phyloP scores from a whole-genome alignment of 208 protist genomes.

The Crithidia fasciculata region DNA sequence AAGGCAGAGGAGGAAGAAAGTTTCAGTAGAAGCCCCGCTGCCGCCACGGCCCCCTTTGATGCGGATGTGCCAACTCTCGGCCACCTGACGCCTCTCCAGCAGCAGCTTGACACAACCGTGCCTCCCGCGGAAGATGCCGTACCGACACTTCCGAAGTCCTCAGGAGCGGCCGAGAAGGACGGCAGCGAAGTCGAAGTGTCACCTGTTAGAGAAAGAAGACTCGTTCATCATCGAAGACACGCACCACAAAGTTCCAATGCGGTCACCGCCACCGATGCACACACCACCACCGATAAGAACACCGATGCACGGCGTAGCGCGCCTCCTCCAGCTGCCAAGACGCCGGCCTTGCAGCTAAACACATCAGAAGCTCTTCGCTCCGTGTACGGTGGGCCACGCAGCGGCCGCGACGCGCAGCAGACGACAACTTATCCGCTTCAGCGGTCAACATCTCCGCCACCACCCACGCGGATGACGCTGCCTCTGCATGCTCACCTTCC shows the following conservation, averaged over 20 bases:
- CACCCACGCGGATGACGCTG: constrained; percentile 19
- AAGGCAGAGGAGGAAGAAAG: too few species aligned
- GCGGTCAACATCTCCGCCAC: neutral
- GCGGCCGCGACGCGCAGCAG: neutral
- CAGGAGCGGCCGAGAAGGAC: too few species aligned
- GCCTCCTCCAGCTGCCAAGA: neutral
- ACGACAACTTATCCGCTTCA: neutral
- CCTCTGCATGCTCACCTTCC: constrained; percentile 27
- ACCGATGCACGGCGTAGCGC: neutral
- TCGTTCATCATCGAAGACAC: neutral
- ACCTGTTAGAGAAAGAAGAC: neutral
- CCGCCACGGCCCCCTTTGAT: neutral
- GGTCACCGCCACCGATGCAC: too few species aligned
- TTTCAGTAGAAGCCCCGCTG: neutral
- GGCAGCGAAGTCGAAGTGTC: too few species aligned
- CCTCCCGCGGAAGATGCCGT: too few species aligned
- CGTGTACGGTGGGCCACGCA: constrained; percentile 15
- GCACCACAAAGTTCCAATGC: neutral
- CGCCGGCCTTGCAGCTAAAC: constrained; percentile 8
- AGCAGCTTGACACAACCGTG: neutral
- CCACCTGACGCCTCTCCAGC: constrained; percentile 12
- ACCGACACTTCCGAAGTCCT: too few species aligned
- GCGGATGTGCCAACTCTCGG: constrained; percentile 9
- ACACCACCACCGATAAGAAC: too few species aligned
- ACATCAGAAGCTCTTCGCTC: constrained; percentile 7